Evolutionary conservation across 345 rosid species (phyloP), one percentile per base, ranked within the genome.

Genomic region (Salix dunnii): DNA sequence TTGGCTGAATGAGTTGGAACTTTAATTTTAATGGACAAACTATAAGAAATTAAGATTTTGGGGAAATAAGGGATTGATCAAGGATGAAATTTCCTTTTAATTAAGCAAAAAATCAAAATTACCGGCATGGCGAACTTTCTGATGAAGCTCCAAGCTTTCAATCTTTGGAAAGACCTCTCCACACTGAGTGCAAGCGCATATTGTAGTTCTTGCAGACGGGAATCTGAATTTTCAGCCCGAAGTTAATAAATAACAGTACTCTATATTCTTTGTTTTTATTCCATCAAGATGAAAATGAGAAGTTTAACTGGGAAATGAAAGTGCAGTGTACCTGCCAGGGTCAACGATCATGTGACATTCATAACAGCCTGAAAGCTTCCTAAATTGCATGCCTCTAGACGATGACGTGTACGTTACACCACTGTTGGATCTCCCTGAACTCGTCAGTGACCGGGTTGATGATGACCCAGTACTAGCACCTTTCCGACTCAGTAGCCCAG

Each of bases 51-150:
- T 25, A n/a, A 9, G n/a, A 58, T 2, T 3, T 23, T 58, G 63
- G 0, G 30, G 36, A 67, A 67, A 10, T 16, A 28, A 1, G n/a
- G 1, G 30, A 49, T 12, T 1, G 33, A 20, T 11, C 1, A 25
- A 2, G n/a, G 40, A 73, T 23, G 40, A 21, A 17, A 38, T 25
- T 63, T 1, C 7, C 38, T 23, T n/a, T 11, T 10, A n/a, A 31
- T 49, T 51, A 8, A 67, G 49, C n/a, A 36, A 58, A 71, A 1
- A n/a, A 69, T 7, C 12, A 14, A 33, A 65, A 10, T 49, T 86
- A 90, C 99, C 99, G 70, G 99, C 99, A 81, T 96, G 99, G 55
- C 99, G 98, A 86, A 93, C 90, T 18, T 90, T 92, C 82, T 96
- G 99, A 79, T 96, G 99, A 78, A 93, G 93, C 81, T 96, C 99